Evolutionary conservation across 169 alveolate species (phyloP).

Genomic region (Cryptosporidium meleagridis): DNA sequence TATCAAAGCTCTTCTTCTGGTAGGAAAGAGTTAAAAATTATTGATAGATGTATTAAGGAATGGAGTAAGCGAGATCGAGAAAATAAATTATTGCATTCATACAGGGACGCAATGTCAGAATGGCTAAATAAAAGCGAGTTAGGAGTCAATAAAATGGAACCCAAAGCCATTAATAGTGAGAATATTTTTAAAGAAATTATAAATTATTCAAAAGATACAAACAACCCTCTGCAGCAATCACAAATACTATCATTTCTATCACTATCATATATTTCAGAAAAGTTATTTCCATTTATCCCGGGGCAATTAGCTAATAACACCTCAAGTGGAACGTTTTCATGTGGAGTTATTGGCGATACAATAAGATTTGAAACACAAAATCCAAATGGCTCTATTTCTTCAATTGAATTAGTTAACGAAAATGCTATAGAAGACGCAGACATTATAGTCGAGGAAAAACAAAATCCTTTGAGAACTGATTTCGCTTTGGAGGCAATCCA

Average conservation of each 20-base stretch:
- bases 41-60: slow-evolving; percentile 45
- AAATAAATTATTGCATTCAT: slow-evolving; percentile 24
- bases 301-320: background rate
- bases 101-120: slow-evolving; percentile 54
- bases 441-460: background rate
- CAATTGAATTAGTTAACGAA: slow-evolving; percentile 15
- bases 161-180: background rate
- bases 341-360: slow-evolving; percentile 1
- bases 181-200: background rate
- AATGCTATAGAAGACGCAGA: background rate
- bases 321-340: background rate
- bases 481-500: background rate
- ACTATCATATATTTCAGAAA: slow-evolving; percentile 30
- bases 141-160: background rate
- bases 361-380: background rate
- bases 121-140: slow-evolving; percentile 34
- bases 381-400: slow-evolving; percentile 21
- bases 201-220: background rate
- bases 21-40: slow-evolving; percentile 42
- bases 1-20: slow-evolving; percentile 67
- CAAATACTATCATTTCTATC: slow-evolving; percentile 35
- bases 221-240: background rate
- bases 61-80: slow-evolving; percentile 37
- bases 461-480: background rate
- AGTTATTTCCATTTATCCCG: slow-evolving; percentile 45